phyloP scores from a whole-genome alignment of 1,284 basidiomycete genomes.

The Cryptococcus neoformans region DNA sequence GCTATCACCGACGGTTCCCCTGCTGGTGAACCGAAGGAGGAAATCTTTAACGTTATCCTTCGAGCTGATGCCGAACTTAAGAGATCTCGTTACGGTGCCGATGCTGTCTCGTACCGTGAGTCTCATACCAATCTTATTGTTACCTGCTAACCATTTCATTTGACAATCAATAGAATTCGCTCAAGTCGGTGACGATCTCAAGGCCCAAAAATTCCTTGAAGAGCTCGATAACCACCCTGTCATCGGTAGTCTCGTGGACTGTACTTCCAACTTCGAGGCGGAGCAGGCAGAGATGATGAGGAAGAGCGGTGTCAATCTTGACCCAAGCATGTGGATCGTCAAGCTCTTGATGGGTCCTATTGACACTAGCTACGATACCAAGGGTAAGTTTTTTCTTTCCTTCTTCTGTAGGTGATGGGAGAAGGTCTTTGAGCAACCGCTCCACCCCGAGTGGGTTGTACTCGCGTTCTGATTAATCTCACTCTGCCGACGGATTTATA shows the following conservation, averaged over 20 bases:
- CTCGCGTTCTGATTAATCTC: too few relatives aligned
- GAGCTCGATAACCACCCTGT: conserved; percentile 51
- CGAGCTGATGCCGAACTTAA: conserved; percentile 43
- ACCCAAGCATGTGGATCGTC: conserved; percentile 46
- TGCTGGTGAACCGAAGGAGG: conserved; percentile 48
- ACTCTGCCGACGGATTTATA: too few relatives aligned
- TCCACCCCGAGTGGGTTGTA: too few relatives aligned
- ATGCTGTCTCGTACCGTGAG: conserved; percentile 51
- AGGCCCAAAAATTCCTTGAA: conserved; percentile 50
- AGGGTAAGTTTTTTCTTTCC: conserved; percentile 29
- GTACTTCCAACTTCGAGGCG: conserved; percentile 48
- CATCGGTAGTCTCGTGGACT: conserved; percentile 49
- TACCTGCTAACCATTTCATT: background rate
- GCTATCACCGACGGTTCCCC: conserved; percentile 50
- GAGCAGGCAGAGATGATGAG: conserved; percentile 50
- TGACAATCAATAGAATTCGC: conserved; percentile 40
- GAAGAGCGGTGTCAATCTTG: conserved; percentile 38
- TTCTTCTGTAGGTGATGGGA: background rate
- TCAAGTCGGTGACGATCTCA: conserved; percentile 52
- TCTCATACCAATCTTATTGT: background rate
- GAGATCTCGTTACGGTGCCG: conserved; percentile 48
- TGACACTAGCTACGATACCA: conserved; percentile 42
- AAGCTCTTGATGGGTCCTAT: conserved; percentile 40
- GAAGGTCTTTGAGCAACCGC: background rate
- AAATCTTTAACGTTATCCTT: conserved; percentile 49